Percentiles rank a stretch among this genome's conserved stretches.
These are phyloP conservation scores for Solanum lycopersicoides DNA, from an alignment of 257 asterid genomes.

Conservation along the genomic window DNA sequence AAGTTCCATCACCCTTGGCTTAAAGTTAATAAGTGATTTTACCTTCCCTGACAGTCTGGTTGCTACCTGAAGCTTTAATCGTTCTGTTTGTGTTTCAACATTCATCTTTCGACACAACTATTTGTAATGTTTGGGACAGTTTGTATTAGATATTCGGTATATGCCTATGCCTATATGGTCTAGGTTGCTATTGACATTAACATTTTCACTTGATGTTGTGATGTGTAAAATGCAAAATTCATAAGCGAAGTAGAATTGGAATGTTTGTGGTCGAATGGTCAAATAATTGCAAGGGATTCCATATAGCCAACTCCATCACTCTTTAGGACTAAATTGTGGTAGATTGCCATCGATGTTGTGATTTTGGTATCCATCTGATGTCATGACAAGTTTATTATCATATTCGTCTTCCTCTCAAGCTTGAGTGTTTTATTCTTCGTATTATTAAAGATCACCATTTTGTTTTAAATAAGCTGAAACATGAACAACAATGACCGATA, in stretches of 20 bases:
- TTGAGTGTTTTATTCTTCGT: background rate
- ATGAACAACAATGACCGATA: background rate
- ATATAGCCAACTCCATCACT: background rate
- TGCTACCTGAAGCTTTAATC: background rate
- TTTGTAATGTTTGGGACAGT: background rate
- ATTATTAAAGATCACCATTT: background rate
- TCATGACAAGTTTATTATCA: background rate
- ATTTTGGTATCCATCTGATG: background rate
- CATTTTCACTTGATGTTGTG: background rate
- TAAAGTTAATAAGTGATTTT: background rate
- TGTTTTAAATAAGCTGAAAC: background rate
- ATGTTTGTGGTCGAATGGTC: background rate
- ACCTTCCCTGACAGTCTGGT: background rate
- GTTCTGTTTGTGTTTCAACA: background rate
- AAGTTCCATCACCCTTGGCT: slow-evolving; percentile 32
- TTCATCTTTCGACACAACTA: background rate
- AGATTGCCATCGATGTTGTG: background rate
- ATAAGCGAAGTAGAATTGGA: background rate
- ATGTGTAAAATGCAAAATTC: background rate
- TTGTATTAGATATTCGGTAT: background rate
- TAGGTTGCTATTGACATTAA: background rate
- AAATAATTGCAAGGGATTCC: background rate
- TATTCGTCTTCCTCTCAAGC: background rate
- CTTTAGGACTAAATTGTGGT: background rate
- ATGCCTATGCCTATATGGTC: background rate